Conservation (phyloP, 441 rosid species). For the Populus trichocarpa region DNA sequence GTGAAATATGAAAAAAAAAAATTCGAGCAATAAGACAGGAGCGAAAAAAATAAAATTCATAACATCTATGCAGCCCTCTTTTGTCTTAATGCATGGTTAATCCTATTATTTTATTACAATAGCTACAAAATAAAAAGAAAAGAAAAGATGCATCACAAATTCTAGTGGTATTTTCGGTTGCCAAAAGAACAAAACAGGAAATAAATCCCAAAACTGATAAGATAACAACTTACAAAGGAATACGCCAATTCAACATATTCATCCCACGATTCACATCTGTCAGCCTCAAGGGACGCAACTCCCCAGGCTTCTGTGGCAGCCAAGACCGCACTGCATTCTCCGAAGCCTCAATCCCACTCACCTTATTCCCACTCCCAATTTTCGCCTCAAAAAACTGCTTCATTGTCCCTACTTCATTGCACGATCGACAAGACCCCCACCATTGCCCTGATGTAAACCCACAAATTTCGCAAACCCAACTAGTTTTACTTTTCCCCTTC, state of each 20-base stretch:
- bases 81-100: background rate
- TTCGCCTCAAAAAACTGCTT: constrained; percentile 41
- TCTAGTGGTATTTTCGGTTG: background rate
- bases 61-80: background rate
- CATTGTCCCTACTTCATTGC: constrained; percentile 53
- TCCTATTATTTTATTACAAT: background rate
- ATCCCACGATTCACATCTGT: constrained; percentile 55
- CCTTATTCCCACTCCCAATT: constrained; percentile 29
- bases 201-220: background rate
- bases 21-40: background rate
- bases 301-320: constrained; percentile 51
- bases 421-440: constrained; percentile 74
- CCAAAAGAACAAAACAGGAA: background rate
- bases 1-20: background rate
- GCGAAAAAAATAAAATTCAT: too few relatives aligned
- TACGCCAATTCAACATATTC: constrained; percentile 56
- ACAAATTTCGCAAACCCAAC: constrained; percentile 67
- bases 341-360: constrained; percentile 33
- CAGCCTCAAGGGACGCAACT: constrained; percentile 49
- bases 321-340: constrained; percentile 51
- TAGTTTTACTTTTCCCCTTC: constrained; percentile 52
- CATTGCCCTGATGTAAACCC: constrained; percentile 72
- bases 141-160: background rate
- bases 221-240: constrained; percentile 54
- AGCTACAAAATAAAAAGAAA: background rate